Evolutionary conservation across 2,329 filamentous ascomycete genomes (phyloP).

Genomic region (Phaeoacremonium minimum): DNA sequence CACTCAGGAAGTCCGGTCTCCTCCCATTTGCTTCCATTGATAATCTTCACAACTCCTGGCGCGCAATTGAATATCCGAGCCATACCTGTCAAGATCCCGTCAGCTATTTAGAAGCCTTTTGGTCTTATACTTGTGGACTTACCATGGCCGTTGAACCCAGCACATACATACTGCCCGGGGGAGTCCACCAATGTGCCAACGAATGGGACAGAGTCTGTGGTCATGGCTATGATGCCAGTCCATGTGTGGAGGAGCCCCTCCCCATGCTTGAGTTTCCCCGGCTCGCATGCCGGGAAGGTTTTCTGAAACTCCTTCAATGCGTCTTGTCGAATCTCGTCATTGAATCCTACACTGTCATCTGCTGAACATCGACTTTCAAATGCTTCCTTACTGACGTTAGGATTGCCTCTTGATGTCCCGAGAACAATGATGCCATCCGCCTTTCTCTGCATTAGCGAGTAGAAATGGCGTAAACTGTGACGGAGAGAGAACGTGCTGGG

Average conservation of each 20-base stretch:
- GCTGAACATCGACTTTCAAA: slow-evolving; percentile 22
- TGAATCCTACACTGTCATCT: slow-evolving; percentile 32
- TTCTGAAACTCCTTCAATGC: slow-evolving; percentile 25
- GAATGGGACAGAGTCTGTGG: slow-evolving; percentile 38
- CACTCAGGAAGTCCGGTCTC: slow-evolving; percentile 23
- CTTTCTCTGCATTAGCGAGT: slow-evolving; percentile 40
- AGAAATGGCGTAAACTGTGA: slow-evolving; percentile 41
- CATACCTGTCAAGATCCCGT: slow-evolving; percentile 19
- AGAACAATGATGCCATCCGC: slow-evolving; percentile 37
- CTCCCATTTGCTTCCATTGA: slow-evolving; percentile 29
- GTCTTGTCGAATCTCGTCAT: slow-evolving; percentile 32
- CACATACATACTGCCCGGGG: slow-evolving; percentile 41
- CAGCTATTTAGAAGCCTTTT: too few species aligned
- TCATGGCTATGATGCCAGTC: slow-evolving; percentile 44
- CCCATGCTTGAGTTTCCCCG: slow-evolving; percentile 21
- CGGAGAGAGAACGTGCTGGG: slow-evolving; percentile 37
- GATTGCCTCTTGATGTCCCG: slow-evolving; percentile 35
- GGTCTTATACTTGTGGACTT: too few species aligned
- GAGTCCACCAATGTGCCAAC: slow-evolving; percentile 33
- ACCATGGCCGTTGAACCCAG: slow-evolving; percentile 46
- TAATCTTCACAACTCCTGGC: slow-evolving; percentile 34
- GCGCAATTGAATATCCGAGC: slow-evolving; percentile 40
- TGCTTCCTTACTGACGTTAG: slow-evolving; percentile 25
- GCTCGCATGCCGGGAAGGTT: slow-evolving; percentile 24
- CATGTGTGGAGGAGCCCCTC: slow-evolving; percentile 40